Base-by-base conservation (phyloP, 2,329 filamentous ascomycete genomes). In the Septoria linicola region DNA sequence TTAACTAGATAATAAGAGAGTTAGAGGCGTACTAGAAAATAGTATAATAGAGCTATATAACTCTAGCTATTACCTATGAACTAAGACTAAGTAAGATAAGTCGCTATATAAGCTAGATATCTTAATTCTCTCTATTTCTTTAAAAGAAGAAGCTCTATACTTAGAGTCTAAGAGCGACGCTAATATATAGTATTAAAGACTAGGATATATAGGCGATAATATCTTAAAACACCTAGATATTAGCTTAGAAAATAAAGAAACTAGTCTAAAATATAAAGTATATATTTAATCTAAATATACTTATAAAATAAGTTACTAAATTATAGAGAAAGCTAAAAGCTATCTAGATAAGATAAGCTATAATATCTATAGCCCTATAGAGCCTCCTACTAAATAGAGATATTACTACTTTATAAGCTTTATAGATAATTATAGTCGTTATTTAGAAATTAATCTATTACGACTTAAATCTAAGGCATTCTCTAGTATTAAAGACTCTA, bases 341-440 rank as follows among this genome's bases (percentile, higher is more conserved):
- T 49, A 31, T 34, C 41, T 44, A 44, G 48, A 51, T 51, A 51
- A 51, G 44, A 17, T 50, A 42, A 42, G 47, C 47, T 42, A 21
- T 21, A 17, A 44, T 45, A 51, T 51, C 6, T 51, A 21, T 14
- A 8, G 48, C 7, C 41, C 48, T 51, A 45, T 44, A 42, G 41
- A 51, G 41, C 48, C 46, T 49, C 25, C 25, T 31, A n/a, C 25
- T 23, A 36, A 51, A 31, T 14, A 16, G 21, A 40, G 23, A 31
- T 31, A 37, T 51, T 16, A 32, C 14, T 51, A 51, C 41, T 44
- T 39, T 45, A 51, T 44, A 39, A 45, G 40, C 25, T 51, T 51
- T 51, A 51, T 51, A 13, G 41, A 51, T 40, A 51, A 44, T 23
- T 40, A 35, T 51, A 39, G 31, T 37, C 37, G 48, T 16, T 51